Conservation (phyloP, 2,329 filamentous ascomycete genomes). For the Zymoseptoria crescenta region DNA sequence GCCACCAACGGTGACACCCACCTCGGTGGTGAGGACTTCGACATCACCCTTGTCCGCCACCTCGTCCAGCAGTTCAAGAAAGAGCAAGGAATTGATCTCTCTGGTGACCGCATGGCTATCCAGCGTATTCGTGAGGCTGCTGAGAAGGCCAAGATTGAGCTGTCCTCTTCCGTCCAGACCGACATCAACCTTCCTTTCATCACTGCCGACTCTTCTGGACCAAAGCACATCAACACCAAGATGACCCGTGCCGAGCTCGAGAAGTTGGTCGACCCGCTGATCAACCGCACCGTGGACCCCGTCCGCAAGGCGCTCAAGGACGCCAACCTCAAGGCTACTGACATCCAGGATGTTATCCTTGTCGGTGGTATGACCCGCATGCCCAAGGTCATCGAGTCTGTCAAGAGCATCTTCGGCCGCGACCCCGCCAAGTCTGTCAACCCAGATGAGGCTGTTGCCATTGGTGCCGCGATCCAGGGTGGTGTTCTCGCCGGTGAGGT, state of each 20-base stretch:
- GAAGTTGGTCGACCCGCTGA: constrained; percentile 82
- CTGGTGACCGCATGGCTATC: constrained; percentile 91
- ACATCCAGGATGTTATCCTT: constrained; percentile 95
- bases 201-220: constrained; percentile 87
- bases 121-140: constrained; percentile 98
- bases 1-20: constrained; percentile 98
- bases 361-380: constrained; percentile 99
- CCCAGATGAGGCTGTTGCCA: constrained; percentile 95
- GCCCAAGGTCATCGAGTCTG: constrained; percentile 94
- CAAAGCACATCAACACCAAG: constrained; percentile 98
- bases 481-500: constrained; percentile 94
- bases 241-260: constrained; percentile 88
- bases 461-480: constrained; percentile 95
- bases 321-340: constrained; percentile 80
- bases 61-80: constrained; percentile 95
- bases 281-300: constrained; percentile 77
- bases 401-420: constrained; percentile 93
- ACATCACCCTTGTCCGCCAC: constrained; percentile 89
- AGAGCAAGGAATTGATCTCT: constrained; percentile 83
- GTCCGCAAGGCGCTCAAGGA: constrained; percentile 97
- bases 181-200: constrained; percentile 99
- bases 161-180: constrained; percentile 89
- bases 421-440: constrained; percentile 97
- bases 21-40: constrained; percentile 96
- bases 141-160: constrained; percentile 98